These are phyloP conservation scores for Novakomyces olei DNA, from an alignment of 805 yeast genomes.

Conservation along the genomic window DNA sequence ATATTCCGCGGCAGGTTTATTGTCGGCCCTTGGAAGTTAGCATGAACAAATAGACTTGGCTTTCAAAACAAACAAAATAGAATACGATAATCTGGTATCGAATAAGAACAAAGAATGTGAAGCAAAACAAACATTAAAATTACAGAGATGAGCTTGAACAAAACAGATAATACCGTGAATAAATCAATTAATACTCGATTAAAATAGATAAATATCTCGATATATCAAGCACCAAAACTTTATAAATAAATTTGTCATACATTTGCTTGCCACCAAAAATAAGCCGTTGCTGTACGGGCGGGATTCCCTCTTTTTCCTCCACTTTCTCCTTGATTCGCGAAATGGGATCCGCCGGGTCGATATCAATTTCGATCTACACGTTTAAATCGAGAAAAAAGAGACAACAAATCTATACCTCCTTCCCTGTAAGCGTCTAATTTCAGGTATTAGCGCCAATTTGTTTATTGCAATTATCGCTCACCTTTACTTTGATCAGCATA, in stretches of 20 bases:
- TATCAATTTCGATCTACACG: slow-evolving; percentile 40
- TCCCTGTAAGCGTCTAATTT: slow-evolving; percentile 46
- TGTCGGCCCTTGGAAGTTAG: slow-evolving; percentile 69
- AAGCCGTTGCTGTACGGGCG: slow-evolving; percentile 85
- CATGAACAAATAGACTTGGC: no score
- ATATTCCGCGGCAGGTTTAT: slow-evolving; percentile 43
- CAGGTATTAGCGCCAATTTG: slow-evolving; percentile 3
- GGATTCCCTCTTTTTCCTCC: slow-evolving; percentile 93
- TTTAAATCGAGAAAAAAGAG: not conserved
- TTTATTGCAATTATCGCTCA: slow-evolving; percentile 13
- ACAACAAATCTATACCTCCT: slow-evolving; percentile 26
- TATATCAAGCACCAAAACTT: not conserved
- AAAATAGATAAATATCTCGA: no score
- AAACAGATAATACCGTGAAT: not conserved
- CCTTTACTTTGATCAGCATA: slow-evolving; percentile 50
- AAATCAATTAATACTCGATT: not conserved
- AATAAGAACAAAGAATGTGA: not conserved
- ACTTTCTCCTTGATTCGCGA: slow-evolving; percentile 67
- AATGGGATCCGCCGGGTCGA: slow-evolving; percentile 45
- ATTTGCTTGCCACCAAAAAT: slow-evolving; percentile 80
- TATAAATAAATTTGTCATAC: slow-evolving; percentile 19
- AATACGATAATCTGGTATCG: no score
- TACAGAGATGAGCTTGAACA: no score
- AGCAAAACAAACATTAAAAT: not conserved
- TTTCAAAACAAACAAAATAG: not conserved